Evolutionary conservation across 352 stramenopile species (phyloP), one percentile per base, ranked within the genome.

Genomic region (Globisporangium mamillatum): DNA sequence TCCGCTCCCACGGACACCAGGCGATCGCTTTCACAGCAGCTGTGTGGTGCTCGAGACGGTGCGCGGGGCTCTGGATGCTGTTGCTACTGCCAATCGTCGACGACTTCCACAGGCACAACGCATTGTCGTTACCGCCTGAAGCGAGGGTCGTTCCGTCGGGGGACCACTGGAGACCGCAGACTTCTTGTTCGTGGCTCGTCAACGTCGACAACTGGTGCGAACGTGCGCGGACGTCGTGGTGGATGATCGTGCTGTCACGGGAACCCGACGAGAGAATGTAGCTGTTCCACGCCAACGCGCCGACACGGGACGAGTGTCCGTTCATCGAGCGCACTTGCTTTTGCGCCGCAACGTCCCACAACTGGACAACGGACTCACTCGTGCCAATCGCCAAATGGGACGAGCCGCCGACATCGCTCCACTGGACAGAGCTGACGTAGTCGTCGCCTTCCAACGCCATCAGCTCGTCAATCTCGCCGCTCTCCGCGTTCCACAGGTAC

Each of bases 21-120:
- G 97, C 97, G 60, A 99, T 90, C 22, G 98, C 97, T 75, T 99
- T 99, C 25, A 99, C 97, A 34, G 97, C 97, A 8, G 97, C 97
- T 75, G 77, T 92, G 81, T 99, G 98, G 25, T 99, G 94, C 29
- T 94, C 97, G n/a, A 99, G 73, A 3, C 88, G 76, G 73, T 96
- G 80, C 67, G 90, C 69, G 41, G 91, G 80, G 38, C 79, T 72
- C 68, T 91, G 76, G 24, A 78, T 77, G 24, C 81, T 84, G 64
- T 55, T 79, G 50, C 73, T 81, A 53, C 73, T 76, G 75, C 94
- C 72, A 70, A 93, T 90, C 94, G 95, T 74, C 78, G 96, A 85
- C 83, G 87, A 86, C 92, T 98, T 76, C 95, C 96, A 99, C 24
- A 99, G 75, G 68, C 94, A 99, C 20, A 99, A 60, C 4, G 78